Conservation (phyloP, 202 grass and related monocot species). For the Schoenoplectus triqueter region DNA sequence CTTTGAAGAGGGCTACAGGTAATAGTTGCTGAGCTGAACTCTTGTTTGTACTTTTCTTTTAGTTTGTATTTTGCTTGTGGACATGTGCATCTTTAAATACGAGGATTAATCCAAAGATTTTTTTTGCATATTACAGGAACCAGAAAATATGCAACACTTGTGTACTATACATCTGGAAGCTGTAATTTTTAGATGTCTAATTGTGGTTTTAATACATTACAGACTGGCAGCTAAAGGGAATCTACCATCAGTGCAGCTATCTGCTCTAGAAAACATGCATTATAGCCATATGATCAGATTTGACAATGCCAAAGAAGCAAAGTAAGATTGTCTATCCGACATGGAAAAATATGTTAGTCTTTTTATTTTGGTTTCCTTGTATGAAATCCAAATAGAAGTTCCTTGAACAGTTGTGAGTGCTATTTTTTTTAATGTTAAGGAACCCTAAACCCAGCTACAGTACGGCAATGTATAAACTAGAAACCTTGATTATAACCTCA, state of each 20-base stretch:
- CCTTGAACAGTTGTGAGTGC: not conserved
- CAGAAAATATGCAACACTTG: not conserved
- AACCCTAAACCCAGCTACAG: not conserved
- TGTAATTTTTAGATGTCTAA: conserved; percentile 34
- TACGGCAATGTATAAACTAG: not conserved
- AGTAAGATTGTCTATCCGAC: conserved; percentile 52
- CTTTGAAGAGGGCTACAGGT: conserved; percentile 94
- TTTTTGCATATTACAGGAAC: conserved; percentile 19
- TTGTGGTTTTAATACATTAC: conserved; percentile 44
- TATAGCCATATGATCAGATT: conserved; percentile 93
- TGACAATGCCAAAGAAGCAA: conserved; percentile 77
- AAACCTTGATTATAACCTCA: not conserved
- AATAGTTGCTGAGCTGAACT: conserved; percentile 40
- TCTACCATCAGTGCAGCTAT: conserved; percentile 57
- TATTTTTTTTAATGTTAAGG: not conserved
- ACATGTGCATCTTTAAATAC: conserved; percentile 39
- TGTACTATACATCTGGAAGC: not conserved
- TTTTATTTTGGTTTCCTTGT: conserved; percentile 12
- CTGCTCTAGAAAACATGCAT: conserved; percentile 93
- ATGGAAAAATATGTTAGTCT: not conserved
- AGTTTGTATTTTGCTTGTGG: conserved; percentile 11
- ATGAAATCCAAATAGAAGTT: not conserved
- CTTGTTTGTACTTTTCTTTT: conserved; percentile 24
- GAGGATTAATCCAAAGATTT: conserved; percentile 29
- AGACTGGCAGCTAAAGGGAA: conserved; percentile 85